Evolutionary conservation across 768 basidiomycete species (phyloP).

Genomic region (Leucosporidium scottii): DNA sequence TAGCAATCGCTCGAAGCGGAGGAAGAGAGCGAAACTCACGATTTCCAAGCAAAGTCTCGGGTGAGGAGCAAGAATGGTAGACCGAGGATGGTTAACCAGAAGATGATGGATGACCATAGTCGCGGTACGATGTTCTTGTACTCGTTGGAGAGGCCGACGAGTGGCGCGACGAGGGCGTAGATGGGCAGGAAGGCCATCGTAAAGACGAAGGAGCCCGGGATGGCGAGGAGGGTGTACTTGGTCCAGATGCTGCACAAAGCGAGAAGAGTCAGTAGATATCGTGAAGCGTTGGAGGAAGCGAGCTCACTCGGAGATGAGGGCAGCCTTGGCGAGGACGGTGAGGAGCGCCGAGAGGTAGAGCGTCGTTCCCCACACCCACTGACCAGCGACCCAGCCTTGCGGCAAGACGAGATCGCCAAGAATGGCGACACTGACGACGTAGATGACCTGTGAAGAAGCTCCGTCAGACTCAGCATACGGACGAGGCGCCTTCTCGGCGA

Average conservation of each 20-base stretch:
- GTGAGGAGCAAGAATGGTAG: slow-evolving; percentile 76
- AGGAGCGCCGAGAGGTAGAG: slow-evolving; percentile 88
- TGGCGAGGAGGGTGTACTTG: slow-evolving; percentile 91
- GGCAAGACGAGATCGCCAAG: slow-evolving; percentile 85
- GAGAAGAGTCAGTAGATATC: background rate
- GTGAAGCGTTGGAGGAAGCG: slow-evolving; percentile 5
- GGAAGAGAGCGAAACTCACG: slow-evolving; percentile 52
- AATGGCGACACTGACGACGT: slow-evolving; percentile 75
- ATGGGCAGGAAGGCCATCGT: slow-evolving; percentile 93
- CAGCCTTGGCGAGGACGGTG: slow-evolving; percentile 95
- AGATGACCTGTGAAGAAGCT: slow-evolving; percentile 57
- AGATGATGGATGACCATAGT: slow-evolving; percentile 77
- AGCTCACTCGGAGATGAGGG: slow-evolving; percentile 89
- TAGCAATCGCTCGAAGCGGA: slow-evolving; percentile 11
- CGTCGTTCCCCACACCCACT: slow-evolving; percentile 98
- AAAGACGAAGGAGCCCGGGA: slow-evolving; percentile 92
- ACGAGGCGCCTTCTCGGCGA: slow-evolving; percentile 38
- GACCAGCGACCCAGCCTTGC: slow-evolving; percentile 75
- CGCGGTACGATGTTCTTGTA: slow-evolving; percentile 83
- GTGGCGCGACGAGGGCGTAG: slow-evolving; percentile 79
- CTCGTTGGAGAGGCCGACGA: slow-evolving; percentile 79
- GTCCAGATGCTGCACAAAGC: slow-evolving; percentile 76
- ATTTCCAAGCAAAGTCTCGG: slow-evolving; percentile 95
- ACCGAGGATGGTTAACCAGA: slow-evolving; percentile 80
- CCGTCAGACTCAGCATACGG: background rate